These are phyloP conservation scores for Rosa chinensis DNA, from an alignment of 306 rosid species.

Conservation along the genomic window DNA sequence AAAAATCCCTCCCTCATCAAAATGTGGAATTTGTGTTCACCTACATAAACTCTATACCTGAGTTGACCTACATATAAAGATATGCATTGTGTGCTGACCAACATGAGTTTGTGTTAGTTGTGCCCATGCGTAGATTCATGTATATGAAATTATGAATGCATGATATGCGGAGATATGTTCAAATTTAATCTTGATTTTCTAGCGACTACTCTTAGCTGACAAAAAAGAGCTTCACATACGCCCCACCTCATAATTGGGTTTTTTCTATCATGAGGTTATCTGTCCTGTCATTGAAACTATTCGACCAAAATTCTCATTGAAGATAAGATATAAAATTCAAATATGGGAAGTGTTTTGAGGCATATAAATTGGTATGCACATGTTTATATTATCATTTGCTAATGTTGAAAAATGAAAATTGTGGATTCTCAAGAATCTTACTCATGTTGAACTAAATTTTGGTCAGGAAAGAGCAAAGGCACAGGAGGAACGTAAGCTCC, in stretches of 20 bases:
- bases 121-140: background rate
- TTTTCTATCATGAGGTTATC: background rate
- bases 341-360: background rate
- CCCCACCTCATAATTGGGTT: background rate
- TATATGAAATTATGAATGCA: background rate
- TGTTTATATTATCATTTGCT: background rate
- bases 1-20: background rate
- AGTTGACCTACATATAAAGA: background rate
- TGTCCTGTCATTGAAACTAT: background rate
- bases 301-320: background rate
- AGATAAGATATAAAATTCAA: background rate
- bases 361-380: background rate
- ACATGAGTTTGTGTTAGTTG: background rate
- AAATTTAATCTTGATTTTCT: background rate
- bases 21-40: background rate
- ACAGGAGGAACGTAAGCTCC: conserved; percentile 65
- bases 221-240: conserved; percentile 3
- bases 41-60: background rate
- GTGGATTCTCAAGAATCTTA: conserved; percentile 19
- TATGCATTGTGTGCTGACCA: background rate
- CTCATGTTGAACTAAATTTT: conserved; percentile 27
- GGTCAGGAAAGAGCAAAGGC: conserved; percentile 74
- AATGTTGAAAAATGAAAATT: background rate
- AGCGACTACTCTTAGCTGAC: background rate
- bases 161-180: background rate